Evolutionary conservation across 768 basidiomycete species (phyloP), one percentile per base, ranked within the genome.

Genomic region (Mrakia blollopis): DNA sequence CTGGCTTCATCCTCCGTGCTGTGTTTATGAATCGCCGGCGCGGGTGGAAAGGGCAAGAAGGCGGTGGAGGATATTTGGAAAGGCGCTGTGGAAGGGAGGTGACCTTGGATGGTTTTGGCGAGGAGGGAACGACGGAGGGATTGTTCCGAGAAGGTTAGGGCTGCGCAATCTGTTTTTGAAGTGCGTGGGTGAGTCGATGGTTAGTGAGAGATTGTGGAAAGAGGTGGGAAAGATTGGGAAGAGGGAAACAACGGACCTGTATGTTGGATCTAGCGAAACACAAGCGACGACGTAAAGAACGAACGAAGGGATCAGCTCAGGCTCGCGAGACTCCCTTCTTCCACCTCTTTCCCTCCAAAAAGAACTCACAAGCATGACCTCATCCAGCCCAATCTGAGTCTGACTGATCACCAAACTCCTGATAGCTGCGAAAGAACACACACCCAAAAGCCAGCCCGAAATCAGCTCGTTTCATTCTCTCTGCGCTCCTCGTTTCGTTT

Each of bases 381-480:
- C 77, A n/a, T 78, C 54, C n/a, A 78, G 54, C 25, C 77, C 77
- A 9, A 78, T 78, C 73, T 78, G 77, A 50, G 77, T 78, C 41
- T 78, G 77, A 54, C 41, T 47, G 72, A 78, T 78, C 25, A 78
- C 73, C 21, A 78, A 73, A 47, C 68, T 70, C 44, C 77, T 73
- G 50, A 78, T 70, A 21, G 77, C 77, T 77, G 52, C 69, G 25
- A n/a, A 9, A n/a, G n/a, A n/a, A n/a, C n/a, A n/a, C n/a, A n/a
- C n/a, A n/a, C n/a, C 0, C 28, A 4, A 62, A 39, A n/a, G n/a
- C n/a, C 18, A 14, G 39, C 21, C 1, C 50, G 32, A 71, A 44
- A 25, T n/a, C 35, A 61, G 16, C 30, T 23, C n/a, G n/a, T n/a
- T n/a, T n/a, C n/a, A n/a, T n/a, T n/a, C n/a, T n/a, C n/a, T n/a